Conservation (phyloP, 2,329 filamentous ascomycete species). For the Aspergillus pseudoterreus region DNA sequence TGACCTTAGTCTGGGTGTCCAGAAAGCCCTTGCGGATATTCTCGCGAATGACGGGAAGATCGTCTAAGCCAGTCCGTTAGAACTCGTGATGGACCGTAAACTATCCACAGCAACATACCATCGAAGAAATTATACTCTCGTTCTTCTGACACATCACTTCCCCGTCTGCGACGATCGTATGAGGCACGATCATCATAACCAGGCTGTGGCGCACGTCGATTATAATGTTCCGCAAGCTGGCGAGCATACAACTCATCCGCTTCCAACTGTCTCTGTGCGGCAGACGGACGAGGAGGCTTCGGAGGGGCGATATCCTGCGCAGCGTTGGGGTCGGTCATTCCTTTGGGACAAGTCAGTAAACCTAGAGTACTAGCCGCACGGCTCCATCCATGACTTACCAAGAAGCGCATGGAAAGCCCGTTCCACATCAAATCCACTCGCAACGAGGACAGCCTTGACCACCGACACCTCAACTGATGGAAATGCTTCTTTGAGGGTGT, state of each 20-base stretch:
- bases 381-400: conserved; percentile 49
- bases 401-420: conserved; percentile 93
- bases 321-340: conserved; percentile 77
- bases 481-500: conserved; percentile 90
- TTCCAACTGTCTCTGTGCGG: conserved; percentile 75
- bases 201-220: conserved; percentile 40
- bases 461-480: conserved; percentile 75
- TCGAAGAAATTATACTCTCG: conserved; percentile 89
- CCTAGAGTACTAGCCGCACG: neutral
- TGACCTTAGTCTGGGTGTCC: conserved; percentile 90
- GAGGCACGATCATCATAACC: conserved; percentile 28
- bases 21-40: conserved; percentile 92
- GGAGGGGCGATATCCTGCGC: conserved; percentile 63
- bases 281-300: conserved; percentile 72
- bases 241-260: conserved; percentile 89
- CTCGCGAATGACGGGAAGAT: conserved; percentile 86
- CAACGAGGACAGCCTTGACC: conserved; percentile 80
- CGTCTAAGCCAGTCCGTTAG: conserved; percentile 53
- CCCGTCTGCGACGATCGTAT: conserved; percentile 47
- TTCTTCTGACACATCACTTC: conserved; percentile 60
- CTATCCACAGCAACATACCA: conserved; percentile 38
- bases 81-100: neutral
- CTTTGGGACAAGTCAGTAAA: conserved; percentile 36
- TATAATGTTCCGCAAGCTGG: conserved; percentile 88
- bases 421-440: conserved; percentile 83